phyloP scores from a whole-genome alignment of 495 filamentous ascomycete genomes.

The Penicillium bovifimosum region DNA sequence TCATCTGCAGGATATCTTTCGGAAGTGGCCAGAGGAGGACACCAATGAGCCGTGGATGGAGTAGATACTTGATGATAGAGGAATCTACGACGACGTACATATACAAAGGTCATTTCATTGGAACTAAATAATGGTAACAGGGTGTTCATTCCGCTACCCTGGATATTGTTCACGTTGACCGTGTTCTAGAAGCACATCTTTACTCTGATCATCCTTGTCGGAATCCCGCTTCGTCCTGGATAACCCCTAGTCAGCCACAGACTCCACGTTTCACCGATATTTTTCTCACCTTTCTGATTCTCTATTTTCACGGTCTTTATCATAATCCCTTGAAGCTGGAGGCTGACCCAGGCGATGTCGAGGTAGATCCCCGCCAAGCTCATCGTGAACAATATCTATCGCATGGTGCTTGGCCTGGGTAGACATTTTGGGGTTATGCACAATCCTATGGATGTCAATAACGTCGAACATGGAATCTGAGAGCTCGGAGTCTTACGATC shows the following conservation, averaged over 20 bases:
- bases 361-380: slow-evolving; percentile 19
- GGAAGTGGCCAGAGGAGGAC: slow-evolving; percentile 25
- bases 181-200: not conserved
- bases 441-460: slow-evolving; percentile 17
- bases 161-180: not conserved
- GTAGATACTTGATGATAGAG: not conserved
- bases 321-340: not conserved
- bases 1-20: slow-evolving; percentile 29
- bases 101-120: not conserved
- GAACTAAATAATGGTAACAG: no score
- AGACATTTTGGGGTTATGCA: slow-evolving; percentile 40
- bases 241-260: not conserved
- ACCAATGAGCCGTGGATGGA: not conserved
- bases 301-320: slow-evolving; percentile 11
- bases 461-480: not conserved
- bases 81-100: not conserved
- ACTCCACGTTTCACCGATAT: not conserved
- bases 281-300: slow-evolving; percentile 17
- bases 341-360: slow-evolving; percentile 10
- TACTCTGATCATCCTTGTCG: not conserved
- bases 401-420: slow-evolving; percentile 39
- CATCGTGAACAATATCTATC: slow-evolving; percentile 32
- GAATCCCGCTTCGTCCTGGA: not conserved
- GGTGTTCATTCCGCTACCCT: not conserved
- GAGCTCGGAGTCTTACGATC: slow-evolving; percentile 11